phyloP scores from a whole-genome alignment of 257 asterid species.

The Schizonepeta tenuifolia region DNA sequence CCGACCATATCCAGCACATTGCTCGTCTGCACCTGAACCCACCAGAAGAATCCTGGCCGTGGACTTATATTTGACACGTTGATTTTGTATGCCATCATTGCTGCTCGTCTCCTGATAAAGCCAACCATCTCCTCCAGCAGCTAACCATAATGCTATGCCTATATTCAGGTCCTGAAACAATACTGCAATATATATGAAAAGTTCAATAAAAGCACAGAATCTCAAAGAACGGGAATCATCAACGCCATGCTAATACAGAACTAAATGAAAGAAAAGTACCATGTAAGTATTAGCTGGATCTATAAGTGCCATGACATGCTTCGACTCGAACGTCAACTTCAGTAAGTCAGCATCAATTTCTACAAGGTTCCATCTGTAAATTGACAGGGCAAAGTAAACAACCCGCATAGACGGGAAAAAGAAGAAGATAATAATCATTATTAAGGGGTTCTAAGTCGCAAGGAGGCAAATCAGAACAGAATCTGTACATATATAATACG shows the following conservation, averaged over 20 bases:
- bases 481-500: neutral
- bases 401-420: no score
- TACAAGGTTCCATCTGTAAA: conserved; percentile 91
- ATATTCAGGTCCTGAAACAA: conserved; percentile 85
- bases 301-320: conserved; percentile 85
- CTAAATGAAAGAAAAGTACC: conserved; percentile 50
- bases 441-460: no score
- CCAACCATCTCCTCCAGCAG: conserved; percentile 91
- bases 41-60: conserved; percentile 77
- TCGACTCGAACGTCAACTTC: conserved; percentile 66
- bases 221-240: conserved; percentile 18
- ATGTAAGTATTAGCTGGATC: conserved; percentile 92
- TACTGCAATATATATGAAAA: neutral
- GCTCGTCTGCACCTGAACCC: conserved; percentile 99
- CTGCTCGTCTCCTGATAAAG: conserved; percentile 48
- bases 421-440: neutral
- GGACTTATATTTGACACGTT: conserved; percentile 65
- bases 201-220: conserved; percentile 3
- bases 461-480: no score
- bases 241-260: conserved; percentile 23
- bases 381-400: conserved; percentile 23
- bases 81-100: conserved; percentile 25
- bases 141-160: conserved; percentile 93
- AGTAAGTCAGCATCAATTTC: conserved; percentile 87
- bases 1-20: conserved; percentile 99